Evolutionary conservation across 257 asterid genomes (phyloP), one percentile per base, ranked within the genome.

Genomic region (Solanum rostratum): DNA sequence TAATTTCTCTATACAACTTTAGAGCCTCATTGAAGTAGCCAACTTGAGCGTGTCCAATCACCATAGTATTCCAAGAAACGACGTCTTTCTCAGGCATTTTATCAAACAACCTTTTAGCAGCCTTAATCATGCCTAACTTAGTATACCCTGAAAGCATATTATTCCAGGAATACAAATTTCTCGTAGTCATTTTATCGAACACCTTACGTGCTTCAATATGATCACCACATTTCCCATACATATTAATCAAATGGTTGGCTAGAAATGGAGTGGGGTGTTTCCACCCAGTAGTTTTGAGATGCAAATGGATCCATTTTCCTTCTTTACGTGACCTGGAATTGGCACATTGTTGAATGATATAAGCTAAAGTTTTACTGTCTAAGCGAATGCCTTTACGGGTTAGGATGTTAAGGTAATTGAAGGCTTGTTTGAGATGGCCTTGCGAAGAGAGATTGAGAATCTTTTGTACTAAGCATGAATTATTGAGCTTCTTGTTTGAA

Each of bases 81-180:
- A 87, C 87, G 80, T 95, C 97, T 84, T 89, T 91, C 78, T 87
- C 92, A 2, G 98, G 93, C 98, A 94, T 95, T 88, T 87, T 84
- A 6, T 91, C 94, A 69, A 95, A 95, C 87, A 95, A 63, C 41
- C 88, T 87, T 81, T 86, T 85, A 18, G 96, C 98, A 83, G 94
- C 91, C 88, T 87, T 88, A 52, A 71, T 85, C 94, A 92, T 90
- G 86, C 94, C 94, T 83, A 87, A 81, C 79, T 90, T 89, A 1
- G 94, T 93, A 84, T 92, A 95, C 37, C 97, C 96, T 50, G 95
- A 85, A 10, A 95, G 95, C 98, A 93, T 92, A 84, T 85, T 89
- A 86, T 95, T 95, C 98, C 98, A 95, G 41, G 97, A 93, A 82
- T 92, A 95, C 93, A 95, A 85, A 88, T 92, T 93, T 88, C 91